Evolutionary conservation across 148 eudicot species (phyloP).

Genomic region (Agrostemma githago): DNA sequence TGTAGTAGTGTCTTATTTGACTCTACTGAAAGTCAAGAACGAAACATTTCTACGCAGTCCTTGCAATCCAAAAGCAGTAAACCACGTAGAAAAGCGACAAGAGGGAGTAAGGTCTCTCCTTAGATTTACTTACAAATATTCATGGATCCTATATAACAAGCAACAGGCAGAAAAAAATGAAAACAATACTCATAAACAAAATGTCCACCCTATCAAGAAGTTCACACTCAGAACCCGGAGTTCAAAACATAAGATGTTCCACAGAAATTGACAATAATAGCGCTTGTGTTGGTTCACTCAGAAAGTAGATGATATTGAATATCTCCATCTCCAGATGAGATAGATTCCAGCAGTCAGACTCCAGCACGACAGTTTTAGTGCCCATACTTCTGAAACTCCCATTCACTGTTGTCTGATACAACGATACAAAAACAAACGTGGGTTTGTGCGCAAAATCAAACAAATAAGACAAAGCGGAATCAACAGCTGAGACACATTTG

Average conservation of each 20-base stretch:
- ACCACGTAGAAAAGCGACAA: no score
- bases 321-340: neutral
- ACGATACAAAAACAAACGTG: neutral
- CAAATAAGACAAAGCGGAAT: neutral
- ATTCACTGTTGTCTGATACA: conserved; percentile 75
- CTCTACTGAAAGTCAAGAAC: no score
- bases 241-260: neutral
- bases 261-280: neutral
- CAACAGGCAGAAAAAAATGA: neutral
- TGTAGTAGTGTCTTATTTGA: no score
- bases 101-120: no score
- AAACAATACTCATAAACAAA: neutral
- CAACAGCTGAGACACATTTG: conserved; percentile 1
- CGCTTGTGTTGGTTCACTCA: neutral
- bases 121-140: neutral
- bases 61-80: no score
- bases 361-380: conserved; percentile 31
- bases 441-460: neutral
- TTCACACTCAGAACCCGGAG: neutral
- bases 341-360: neutral
- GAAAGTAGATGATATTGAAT: neutral
- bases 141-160: neutral
- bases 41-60: no score
- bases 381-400: conserved; percentile 95
- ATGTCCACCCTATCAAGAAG: neutral